Conservation (phyloP, 441 rosid species). For the Pelargonium cotyledonis region DNA sequence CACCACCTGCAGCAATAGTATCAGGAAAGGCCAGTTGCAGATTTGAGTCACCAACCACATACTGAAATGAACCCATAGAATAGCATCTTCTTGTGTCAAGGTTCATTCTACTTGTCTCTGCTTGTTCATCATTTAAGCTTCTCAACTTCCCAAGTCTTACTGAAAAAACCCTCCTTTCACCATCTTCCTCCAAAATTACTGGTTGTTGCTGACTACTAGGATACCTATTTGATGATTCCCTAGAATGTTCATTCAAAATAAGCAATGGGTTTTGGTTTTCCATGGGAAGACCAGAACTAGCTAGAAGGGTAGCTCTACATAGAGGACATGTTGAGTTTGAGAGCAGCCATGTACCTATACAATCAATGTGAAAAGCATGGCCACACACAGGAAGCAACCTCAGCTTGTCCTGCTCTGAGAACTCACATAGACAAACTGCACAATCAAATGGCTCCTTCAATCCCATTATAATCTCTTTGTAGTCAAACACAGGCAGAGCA, state of each 20-base stretch:
- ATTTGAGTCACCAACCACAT: constrained; percentile 42
- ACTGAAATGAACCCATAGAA: constrained; percentile 67
- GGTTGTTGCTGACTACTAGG: constrained; percentile 17
- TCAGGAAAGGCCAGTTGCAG: constrained; percentile 36
- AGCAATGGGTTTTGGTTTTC: constrained; percentile 23
- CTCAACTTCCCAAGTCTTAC: constrained; percentile 59
- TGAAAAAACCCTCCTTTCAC: constrained; percentile 37
- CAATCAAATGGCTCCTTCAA: constrained; percentile 12
- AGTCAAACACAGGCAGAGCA: constrained; percentile 4
- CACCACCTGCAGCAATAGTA: background rate
- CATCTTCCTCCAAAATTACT: constrained; percentile 15
- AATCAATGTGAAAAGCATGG: constrained; percentile 16
- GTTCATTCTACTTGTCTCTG: constrained; percentile 19
- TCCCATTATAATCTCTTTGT: constrained; percentile 17
- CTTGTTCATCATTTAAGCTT: constrained; percentile 30
- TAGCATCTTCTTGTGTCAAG: constrained; percentile 61
- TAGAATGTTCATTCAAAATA: constrained; percentile 21
- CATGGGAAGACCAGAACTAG: constrained; percentile 23
- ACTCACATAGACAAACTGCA: constrained; percentile 13
- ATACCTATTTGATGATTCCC: constrained; percentile 21
- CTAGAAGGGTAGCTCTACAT: constrained; percentile 19
- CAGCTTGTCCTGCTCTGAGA: constrained; percentile 8
- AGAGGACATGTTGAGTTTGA: constrained; percentile 16
- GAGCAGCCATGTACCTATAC: constrained; percentile 13
- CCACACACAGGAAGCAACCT: constrained; percentile 12